Conservation (phyloP, 192 early-diverging fungal genomes). For the Backusella liffmaniae region DNA sequence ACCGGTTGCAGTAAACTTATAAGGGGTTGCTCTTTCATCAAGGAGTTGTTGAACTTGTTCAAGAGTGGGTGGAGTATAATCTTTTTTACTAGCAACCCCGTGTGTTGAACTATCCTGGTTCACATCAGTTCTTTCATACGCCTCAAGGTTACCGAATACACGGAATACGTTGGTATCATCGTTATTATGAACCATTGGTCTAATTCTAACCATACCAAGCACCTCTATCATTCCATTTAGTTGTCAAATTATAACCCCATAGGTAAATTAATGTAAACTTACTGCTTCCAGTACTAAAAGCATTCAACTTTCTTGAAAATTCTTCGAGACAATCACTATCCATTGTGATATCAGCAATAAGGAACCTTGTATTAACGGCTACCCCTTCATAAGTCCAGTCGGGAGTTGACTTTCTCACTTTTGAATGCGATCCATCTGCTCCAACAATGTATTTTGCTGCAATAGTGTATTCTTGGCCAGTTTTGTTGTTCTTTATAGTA, state of each 20-base stretch:
- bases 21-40: not conserved
- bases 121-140: not conserved
- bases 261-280: not conserved
- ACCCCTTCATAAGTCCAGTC: slow-evolving; percentile 32
- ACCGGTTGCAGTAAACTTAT: slow-evolving; percentile 5
- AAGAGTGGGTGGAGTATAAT: not conserved
- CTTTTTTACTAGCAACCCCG: not conserved
- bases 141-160: slow-evolving; percentile 3
- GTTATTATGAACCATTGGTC: not conserved
- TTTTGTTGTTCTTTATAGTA: slow-evolving; percentile 3
- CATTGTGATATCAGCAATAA: slow-evolving; percentile 23
- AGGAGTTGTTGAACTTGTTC: slow-evolving; percentile 14
- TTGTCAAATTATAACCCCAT: not conserved
- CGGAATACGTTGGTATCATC: not conserved
- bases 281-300: not conserved
- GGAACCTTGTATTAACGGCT: slow-evolving; percentile 1
- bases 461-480: not conserved
- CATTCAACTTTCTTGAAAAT: not conserved
- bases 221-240: not conserved
- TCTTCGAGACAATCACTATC: slow-evolving; percentile 7
- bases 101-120: not conserved
- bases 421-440: slow-evolving; percentile 35
- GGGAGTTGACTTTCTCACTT: slow-evolving; percentile 16
- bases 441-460: slow-evolving; percentile 28
- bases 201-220: not conserved